phyloP scores from a whole-genome alignment of 169 alveolate species.

The Cryptosporidium viatorum region DNA sequence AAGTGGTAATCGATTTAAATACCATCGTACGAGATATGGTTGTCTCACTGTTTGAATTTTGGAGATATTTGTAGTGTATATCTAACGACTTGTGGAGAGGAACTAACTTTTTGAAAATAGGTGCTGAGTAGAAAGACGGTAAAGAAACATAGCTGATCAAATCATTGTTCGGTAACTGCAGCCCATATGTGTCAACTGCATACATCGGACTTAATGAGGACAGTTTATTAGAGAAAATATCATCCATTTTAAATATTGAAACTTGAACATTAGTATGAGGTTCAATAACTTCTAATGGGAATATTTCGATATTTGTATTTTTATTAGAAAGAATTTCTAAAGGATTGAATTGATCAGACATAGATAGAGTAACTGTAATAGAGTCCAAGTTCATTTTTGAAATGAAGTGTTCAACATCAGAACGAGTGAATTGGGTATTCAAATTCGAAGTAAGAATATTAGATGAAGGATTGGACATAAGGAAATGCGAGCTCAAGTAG shows the following conservation, averaged over 20 bases:
- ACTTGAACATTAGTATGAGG: neutral
- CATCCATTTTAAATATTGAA: neutral
- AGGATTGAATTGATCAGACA: neutral
- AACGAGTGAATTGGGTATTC: neutral
- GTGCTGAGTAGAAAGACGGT: neutral
- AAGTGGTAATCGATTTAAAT: slow-evolving; percentile 2
- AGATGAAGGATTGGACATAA: neutral
- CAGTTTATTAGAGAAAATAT: neutral
- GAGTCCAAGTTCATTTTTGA: slow-evolving; percentile 9
- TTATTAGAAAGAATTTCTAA: neutral
- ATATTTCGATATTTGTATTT: neutral
- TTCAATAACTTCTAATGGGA: neutral
- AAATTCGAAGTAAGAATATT: neutral
- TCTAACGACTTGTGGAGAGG: slow-evolving; percentile 9
- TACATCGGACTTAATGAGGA: neutral
- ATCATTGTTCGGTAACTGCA: neutral
- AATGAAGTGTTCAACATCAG: neutral
- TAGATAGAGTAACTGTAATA: neutral
- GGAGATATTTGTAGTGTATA: neutral
- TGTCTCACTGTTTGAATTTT: neutral
- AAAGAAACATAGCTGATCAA: neutral
- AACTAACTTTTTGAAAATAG: neutral
- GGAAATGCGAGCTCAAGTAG: neutral
- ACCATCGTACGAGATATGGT: slow-evolving; percentile 22
- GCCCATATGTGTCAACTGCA: neutral